Evolutionary conservation across 148 eudicot genomes (phyloP), one percentile per base, ranked within the genome.

Genomic region (Cornus florida): DNA sequence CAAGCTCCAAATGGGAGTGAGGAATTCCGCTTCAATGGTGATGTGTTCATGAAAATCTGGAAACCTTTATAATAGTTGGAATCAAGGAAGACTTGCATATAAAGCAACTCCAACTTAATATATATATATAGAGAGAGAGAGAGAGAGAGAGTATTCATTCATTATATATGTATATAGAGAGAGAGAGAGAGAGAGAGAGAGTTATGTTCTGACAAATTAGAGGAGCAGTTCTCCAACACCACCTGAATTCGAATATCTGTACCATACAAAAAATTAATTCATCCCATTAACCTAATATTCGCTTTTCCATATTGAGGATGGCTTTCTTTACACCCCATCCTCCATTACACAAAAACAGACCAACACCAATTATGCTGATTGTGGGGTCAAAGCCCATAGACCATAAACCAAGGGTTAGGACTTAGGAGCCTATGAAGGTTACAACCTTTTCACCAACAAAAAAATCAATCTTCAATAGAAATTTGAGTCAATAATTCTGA

Each of bases 241-340:
- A 20, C 22, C 66, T 62, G 23, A 2, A 62, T 62, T 5, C 48
- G 48, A 20, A 20, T n/a, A 19, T 62, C 22, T 62, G 4, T 62
- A 62, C 8, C 7, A 17, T 62, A n/a, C 0, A 12, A 1, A 67
- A 32, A 67, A 1, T 9, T 17, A 28, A 46, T 41, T 50, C 57
- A 57, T 39, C 10, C 28, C 24, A 75, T 50, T 56, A 77, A 82
- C 80, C 80, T 77, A 72, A 67, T 73, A 82, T 77, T 62, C 24
- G 66, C 66, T 6, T 62, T 3, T 8, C 23, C 23, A 20, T 20
- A 20, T 19, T 62, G 6, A 62, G 23, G 23, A 3, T 17, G 20
- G 66, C 66, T 62, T 71, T 62, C 8, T n/a, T 19, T 62, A 24
- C 66, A 13, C 66, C 66, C 7, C 24, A 6, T 2, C 9, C 10